Evolutionary conservation across 2,329 filamentous ascomycete species (phyloP).

Genomic region (Hypoxylon sp.): DNA sequence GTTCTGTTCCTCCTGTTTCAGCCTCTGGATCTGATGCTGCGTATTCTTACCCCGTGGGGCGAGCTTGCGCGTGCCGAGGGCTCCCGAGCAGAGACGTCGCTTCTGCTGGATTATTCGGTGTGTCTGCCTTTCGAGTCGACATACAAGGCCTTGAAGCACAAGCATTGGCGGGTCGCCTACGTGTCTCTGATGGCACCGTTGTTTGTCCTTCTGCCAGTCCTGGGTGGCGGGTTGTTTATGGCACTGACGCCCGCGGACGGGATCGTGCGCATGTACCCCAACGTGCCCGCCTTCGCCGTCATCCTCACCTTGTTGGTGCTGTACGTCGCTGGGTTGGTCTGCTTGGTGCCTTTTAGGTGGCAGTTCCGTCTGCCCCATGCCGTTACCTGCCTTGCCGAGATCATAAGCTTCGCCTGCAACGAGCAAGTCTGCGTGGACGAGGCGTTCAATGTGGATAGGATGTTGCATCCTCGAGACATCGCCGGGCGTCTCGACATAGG

Average conservation of each 20-base stretch:
- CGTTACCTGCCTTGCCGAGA: conserved; percentile 75
- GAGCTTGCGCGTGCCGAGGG: conserved; percentile 66
- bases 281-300: conserved; percentile 75
- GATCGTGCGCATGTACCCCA: conserved; percentile 72
- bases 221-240: conserved; percentile 77
- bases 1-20: conserved; percentile 73
- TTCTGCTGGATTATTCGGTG: conserved; percentile 75
- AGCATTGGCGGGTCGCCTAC: conserved; percentile 71
- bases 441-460: conserved; percentile 71
- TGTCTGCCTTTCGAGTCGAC: conserved; percentile 69
- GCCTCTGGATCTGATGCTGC: conserved; percentile 69
- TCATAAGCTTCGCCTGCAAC: conserved; percentile 79
- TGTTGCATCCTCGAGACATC: conserved; percentile 69
- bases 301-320: conserved; percentile 76
- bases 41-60: conserved; percentile 74
- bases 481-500: conserved; percentile 70
- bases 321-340: conserved; percentile 69
- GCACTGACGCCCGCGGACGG: conserved; percentile 66
- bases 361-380: conserved; percentile 75
- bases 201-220: conserved; percentile 69
- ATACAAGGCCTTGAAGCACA: conserved; percentile 63
- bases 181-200: conserved; percentile 66
- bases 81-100: conserved; percentile 65
- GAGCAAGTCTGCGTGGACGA: conserved; percentile 75
- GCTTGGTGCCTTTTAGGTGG: conserved; percentile 67